Conservation (phyloP, 1,284 basidiomycete species). For the Trichosporon coremiiforme region DNA sequence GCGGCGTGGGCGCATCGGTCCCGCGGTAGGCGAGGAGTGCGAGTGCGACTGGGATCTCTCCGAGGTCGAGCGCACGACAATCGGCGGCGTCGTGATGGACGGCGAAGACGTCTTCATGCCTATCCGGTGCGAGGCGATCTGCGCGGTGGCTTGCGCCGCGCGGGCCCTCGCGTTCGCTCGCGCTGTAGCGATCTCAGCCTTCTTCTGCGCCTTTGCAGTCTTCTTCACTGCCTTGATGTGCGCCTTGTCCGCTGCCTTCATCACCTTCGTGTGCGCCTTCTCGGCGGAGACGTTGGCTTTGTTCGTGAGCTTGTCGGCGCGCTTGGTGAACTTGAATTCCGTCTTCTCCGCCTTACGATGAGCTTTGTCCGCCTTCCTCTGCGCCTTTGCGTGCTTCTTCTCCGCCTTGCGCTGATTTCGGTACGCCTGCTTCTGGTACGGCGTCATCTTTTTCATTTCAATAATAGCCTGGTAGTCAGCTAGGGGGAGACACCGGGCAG, state of each 20-base stretch:
- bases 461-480: neutral
- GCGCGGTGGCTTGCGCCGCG: constrained; percentile 1
- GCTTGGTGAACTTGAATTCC: neutral
- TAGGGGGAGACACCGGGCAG: neutral
- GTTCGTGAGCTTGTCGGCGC: neutral
- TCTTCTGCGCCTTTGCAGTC: constrained; percentile 11
- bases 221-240: constrained; percentile 9
- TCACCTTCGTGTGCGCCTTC: constrained; percentile 12
- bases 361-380: constrained; percentile 20
- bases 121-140: neutral
- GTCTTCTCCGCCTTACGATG: constrained; percentile 18
- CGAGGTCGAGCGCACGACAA: neutral
- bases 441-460: constrained; percentile 1
- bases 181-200: constrained; percentile 1
- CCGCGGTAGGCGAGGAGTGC: neutral
- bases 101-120: neutral
- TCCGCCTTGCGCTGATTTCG: constrained; percentile 22
- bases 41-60: neutral
- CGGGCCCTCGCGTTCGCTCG: constrained; percentile 3
- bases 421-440: neutral
- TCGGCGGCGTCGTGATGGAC: neutral
- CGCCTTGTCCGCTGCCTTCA: constrained; percentile 16
- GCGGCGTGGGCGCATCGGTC: neutral
- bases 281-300: constrained; percentile 22
- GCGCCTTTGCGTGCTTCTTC: constrained; percentile 22